Conservation (phyloP, 352 stramenopile genomes). For the Pythium rishiriense region DNA sequence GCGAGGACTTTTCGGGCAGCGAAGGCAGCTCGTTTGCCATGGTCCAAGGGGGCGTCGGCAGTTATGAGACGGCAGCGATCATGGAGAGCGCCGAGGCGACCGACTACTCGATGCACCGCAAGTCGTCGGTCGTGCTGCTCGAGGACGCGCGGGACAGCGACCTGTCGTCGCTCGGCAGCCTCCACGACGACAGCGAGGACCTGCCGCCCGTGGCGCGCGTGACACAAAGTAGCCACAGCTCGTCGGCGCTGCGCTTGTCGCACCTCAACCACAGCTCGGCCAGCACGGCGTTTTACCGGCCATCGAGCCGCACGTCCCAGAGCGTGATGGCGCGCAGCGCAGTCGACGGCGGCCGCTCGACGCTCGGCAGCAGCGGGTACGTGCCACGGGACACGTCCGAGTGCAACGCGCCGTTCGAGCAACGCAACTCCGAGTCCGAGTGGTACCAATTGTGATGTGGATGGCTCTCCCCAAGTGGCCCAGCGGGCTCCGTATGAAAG, state of each 20-base stretch:
- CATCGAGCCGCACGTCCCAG: constrained; percentile 1
- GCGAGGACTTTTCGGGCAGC: constrained; percentile 7
- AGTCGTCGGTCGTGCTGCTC: constrained; percentile 1
- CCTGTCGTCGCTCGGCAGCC: constrained; percentile 20
- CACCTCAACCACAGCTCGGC: neutral
- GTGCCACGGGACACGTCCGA: constrained; percentile 21
- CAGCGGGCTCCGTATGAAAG: too few species aligned
- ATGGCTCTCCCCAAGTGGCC: too few species aligned
- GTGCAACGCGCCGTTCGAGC: constrained; percentile 12
- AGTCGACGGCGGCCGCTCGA: neutral
- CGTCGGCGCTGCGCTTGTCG: neutral
- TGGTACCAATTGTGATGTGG: constrained; percentile 7
- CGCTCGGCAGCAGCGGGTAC: neutral
- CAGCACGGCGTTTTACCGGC: constrained; percentile 9
- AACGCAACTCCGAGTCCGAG: constrained; percentile 21
- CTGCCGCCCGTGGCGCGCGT: neutral
- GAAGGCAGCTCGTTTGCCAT: constrained; percentile 10
- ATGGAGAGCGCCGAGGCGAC: neutral
- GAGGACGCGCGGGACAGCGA: neutral
- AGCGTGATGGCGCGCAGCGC: neutral
- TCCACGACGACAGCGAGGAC: constrained; percentile 15
- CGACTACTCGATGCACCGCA: constrained; percentile 4
- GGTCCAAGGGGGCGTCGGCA: neutral
- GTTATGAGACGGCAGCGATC: neutral
- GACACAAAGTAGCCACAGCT: neutral